Evolutionary conservation across 768 basidiomycete genomes (phyloP).

Genomic region (Boletus subcaerulescens): DNA sequence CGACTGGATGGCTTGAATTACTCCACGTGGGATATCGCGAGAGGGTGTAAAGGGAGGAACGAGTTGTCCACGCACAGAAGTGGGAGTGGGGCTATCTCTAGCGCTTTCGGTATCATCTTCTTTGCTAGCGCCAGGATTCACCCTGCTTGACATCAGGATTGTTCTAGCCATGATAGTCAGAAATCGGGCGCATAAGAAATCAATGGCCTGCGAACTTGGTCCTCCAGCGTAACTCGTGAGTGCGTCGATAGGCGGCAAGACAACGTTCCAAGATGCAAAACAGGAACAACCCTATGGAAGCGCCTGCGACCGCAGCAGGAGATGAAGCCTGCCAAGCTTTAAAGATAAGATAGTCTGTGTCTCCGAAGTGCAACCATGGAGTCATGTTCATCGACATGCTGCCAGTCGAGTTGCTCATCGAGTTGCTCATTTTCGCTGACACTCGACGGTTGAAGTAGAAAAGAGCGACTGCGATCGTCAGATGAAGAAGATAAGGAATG

Average conservation of each 20-base stretch:
- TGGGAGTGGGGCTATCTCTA: not conserved
- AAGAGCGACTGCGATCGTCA: not conserved
- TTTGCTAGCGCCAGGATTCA: not conserved
- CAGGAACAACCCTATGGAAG: slow-evolving; percentile 67
- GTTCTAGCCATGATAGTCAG: slow-evolving; percentile 12
- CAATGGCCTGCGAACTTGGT: slow-evolving; percentile 41
- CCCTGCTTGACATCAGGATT: not conserved
- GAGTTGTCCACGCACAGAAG: slow-evolving; percentile 25
- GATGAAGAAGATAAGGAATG: not conserved
- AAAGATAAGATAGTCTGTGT: slow-evolving; percentile 66
- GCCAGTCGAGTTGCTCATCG: slow-evolving; percentile 7
- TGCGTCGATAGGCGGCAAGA: slow-evolving; percentile 53
- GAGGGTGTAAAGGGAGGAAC: slow-evolving; percentile 59
- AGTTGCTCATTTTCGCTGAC: not conserved
- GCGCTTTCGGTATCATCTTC: slow-evolving; percentile 1
- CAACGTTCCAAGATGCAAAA: slow-evolving; percentile 71
- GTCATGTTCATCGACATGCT: slow-evolving; percentile 38
- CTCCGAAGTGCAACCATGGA: slow-evolving; percentile 67
- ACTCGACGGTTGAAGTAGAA: not conserved
- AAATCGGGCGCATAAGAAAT: not conserved
- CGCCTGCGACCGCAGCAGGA: slow-evolving; percentile 66
- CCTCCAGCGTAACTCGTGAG: slow-evolving; percentile 57
- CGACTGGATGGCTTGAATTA: slow-evolving; percentile 60
- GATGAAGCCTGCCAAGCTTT: slow-evolving; percentile 65
- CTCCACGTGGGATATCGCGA: slow-evolving; percentile 71